Percentiles rank a stretch among this genome's conserved stretches.
Evolutionary conservation across 257 asterid species (phyloP).

Genomic region (Handroanthus guayacan): DNA sequence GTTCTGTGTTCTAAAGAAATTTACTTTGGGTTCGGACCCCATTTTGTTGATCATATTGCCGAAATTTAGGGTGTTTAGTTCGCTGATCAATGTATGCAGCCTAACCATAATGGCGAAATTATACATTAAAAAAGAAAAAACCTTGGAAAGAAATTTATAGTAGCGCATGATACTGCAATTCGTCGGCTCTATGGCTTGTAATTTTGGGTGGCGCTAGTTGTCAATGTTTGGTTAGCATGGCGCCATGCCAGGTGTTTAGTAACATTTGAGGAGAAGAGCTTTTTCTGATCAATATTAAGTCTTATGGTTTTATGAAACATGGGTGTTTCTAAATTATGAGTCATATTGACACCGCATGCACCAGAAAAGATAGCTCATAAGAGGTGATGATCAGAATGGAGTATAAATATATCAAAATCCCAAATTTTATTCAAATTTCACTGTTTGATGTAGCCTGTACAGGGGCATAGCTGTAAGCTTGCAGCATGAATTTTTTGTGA

Average conservation of each 20-base stretch:
- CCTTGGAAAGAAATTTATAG: not conserved
- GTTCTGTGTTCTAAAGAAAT: not conserved
- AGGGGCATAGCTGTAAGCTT: not conserved
- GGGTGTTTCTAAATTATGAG: not conserved
- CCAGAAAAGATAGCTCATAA: not conserved
- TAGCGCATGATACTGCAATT: not conserved
- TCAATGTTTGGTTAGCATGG: not conserved
- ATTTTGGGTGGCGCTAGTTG: not conserved
- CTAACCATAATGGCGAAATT: not conserved
- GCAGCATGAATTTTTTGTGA: constrained; percentile 12
- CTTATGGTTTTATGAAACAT: not conserved
- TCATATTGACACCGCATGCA: not conserved
- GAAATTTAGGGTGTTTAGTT: constrained; percentile 23
- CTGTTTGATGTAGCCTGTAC: not conserved
- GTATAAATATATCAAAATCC: not conserved
- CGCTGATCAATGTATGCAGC: not conserved
- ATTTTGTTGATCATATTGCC: not conserved
- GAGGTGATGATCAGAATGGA: not conserved
- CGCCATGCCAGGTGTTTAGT: not conserved
- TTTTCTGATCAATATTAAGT: not conserved
- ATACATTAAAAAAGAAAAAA: not conserved
- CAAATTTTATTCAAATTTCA: not conserved
- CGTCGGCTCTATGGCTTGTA: not conserved
- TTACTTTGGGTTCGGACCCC: constrained; percentile 7
- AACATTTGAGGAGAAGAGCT: not conserved